Evolutionary conservation across 495 filamentous ascomycete genomes (phyloP), one percentile per base, ranked within the genome.

Genomic region (Stereocaulon alpinum): DNA sequence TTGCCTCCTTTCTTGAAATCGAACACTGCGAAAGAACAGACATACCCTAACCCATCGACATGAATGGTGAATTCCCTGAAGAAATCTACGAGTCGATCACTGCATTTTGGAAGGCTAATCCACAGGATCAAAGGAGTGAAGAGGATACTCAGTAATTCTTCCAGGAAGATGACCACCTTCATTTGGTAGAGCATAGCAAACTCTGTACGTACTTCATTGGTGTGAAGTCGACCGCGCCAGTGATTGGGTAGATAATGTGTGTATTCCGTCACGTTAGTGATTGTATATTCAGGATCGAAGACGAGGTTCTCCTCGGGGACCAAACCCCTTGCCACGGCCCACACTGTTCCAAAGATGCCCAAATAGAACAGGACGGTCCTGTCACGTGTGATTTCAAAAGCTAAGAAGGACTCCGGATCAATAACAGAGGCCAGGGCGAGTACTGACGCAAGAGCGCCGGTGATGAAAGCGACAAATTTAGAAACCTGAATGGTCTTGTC

Each of bases 1-100:
- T 85, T 84, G 18, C 80, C 74, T 29, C 84, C 87, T 66, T 87
- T 91, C 70, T 95, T 88, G 76, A 97, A 98, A 63, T 96, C 88
- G 64, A 98, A 98, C n/a, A 95, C 89, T 20, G 91, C 93, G 72
- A 95, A 96, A 15, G 89, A 94, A 70, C 93, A 98, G 20, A 97
- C 88, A 67, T 95, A 89, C 40, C 93, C 93, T 58, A 98, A 79
- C 0, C 93, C 93, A 73, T 98, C 94, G 12, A 98, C 90, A 65
- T 97, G 92, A 20, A 98, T 83, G 1, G 93, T 96, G 66, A 96
- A 96, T 68, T 98, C 93, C 17, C 93, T 82, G 73, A 98, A 96
- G 73, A 98, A 98, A 67, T 98, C 93, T 53, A 98, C 87, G 60
- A 97, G 82, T 55, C 89, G 87, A 66, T 97, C 94, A 69, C 86